phyloP scores from a whole-genome alignment of 2,329 filamentous ascomycete species.

The Xylariomycetidae sp. region DNA sequence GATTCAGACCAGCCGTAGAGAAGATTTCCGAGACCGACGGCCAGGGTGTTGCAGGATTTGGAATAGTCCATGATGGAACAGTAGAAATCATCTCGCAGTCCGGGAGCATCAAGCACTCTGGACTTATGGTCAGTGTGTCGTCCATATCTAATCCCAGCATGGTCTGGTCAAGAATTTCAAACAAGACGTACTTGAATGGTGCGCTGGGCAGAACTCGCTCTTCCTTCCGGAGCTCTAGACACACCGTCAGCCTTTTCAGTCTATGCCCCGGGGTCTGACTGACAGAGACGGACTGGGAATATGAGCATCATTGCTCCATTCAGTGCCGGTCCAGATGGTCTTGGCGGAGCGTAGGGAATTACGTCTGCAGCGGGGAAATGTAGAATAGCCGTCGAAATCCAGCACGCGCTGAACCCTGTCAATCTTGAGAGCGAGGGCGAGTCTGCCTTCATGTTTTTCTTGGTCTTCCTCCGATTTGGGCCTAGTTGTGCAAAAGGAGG shows the following conservation, averaged over 20 bases:
- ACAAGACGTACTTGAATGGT: constrained; percentile 65
- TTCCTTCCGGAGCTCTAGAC: constrained; percentile 19
- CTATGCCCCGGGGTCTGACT: too few species aligned
- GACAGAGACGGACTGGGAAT: constrained; percentile 16
- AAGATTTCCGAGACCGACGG: constrained; percentile 73
- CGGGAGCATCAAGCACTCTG: constrained; percentile 81
- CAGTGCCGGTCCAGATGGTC: constrained; percentile 37
- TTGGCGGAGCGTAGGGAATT: constrained; percentile 22
- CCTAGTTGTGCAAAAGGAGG: constrained; percentile 40
- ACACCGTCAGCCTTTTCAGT: too few species aligned
- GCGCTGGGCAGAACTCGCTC: constrained; percentile 57
- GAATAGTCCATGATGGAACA: constrained; percentile 89
- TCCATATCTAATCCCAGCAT: too few species aligned
- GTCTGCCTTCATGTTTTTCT: constrained; percentile 65
- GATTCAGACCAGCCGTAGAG: constrained; percentile 88
- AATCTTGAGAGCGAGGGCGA: constrained; percentile 79
- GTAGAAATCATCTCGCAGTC: constrained; percentile 92
- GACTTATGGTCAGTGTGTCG: too few species aligned
- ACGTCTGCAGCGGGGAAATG: constrained; percentile 22
- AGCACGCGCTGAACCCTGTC: constrained; percentile 66
- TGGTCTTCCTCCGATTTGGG: constrained; percentile 52
- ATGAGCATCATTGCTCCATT: constrained; percentile 30
- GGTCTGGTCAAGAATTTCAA: too few species aligned
- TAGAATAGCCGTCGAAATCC: constrained; percentile 38
- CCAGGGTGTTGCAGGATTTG: constrained; percentile 66